phyloP scores from a whole-genome alignment of 192 early-diverging fungal genomes.

The Coemansia sp. region DNA sequence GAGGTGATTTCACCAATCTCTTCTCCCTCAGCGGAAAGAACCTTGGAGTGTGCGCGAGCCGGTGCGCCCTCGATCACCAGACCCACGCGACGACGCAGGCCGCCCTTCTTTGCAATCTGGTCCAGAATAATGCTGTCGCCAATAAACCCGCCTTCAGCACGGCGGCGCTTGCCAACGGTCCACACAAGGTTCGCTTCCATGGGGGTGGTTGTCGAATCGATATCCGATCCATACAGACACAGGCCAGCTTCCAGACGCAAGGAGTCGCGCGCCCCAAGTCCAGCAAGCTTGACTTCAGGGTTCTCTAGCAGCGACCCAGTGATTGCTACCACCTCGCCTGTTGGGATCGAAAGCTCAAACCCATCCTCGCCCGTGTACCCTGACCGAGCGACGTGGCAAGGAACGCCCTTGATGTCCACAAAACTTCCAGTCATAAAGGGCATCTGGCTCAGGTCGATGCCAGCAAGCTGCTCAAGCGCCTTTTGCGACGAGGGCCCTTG shows the following conservation, averaged over 20 bases:
- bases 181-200: slow-evolving; percentile 92
- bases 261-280: slow-evolving; percentile 92
- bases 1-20: slow-evolving; percentile 85
- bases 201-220: slow-evolving; percentile 89
- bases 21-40: slow-evolving; percentile 62
- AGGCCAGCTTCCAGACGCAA: slow-evolving; percentile 95
- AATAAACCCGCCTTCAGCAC: slow-evolving; percentile 87
- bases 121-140: slow-evolving; percentile 82
- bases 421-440: slow-evolving; percentile 84
- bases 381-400: slow-evolving; percentile 87
- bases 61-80: slow-evolving; percentile 91
- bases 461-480: slow-evolving; percentile 63
- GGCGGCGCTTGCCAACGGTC: slow-evolving; percentile 93
- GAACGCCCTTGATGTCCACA: slow-evolving; percentile 74
- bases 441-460: slow-evolving; percentile 66
- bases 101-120: slow-evolving; percentile 79
- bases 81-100: slow-evolving; percentile 80
- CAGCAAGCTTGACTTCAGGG: slow-evolving; percentile 85
- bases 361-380: slow-evolving; percentile 99
- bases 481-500: slow-evolving; percentile 85
- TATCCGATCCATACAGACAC: slow-evolving; percentile 95
- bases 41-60: slow-evolving; percentile 74
- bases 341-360: slow-evolving; percentile 94
- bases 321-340: slow-evolving; percentile 65
- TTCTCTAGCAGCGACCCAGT: slow-evolving; percentile 67